Conservation (phyloP, 305 asterid species). For the Fraxinus dipetala region DNA sequence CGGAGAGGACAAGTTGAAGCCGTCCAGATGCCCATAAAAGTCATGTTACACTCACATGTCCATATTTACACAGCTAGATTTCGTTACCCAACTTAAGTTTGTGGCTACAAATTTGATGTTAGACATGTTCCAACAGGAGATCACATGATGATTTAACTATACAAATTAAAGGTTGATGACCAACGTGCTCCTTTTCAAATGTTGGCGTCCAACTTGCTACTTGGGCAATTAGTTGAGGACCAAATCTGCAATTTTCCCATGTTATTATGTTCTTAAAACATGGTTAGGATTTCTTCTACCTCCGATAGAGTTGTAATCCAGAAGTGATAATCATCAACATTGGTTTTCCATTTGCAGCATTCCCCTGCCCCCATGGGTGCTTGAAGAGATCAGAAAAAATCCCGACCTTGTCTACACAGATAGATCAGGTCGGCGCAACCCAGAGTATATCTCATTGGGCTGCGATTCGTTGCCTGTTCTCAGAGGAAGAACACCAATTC, state of each 20-base stretch:
- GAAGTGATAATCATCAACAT: not conserved
- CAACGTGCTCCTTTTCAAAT: not conserved
- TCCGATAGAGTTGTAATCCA: not conserved
- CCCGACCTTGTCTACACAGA: conserved; percentile 89
- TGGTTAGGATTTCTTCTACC: not conserved
- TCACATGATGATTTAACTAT: not conserved
- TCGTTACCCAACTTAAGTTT: not conserved
- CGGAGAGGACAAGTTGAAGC: not conserved
- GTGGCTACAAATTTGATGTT: not conserved
- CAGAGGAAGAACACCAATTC: conserved; percentile 90
- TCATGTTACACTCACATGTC: not conserved
- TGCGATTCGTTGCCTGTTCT: conserved; percentile 77
- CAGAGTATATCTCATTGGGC: conserved; percentile 88
- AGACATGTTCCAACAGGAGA: not conserved
- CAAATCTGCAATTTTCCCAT: not conserved
- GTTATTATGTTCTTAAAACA: no score
- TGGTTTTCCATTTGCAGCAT: conserved; percentile 49
- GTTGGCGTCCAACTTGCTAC: not conserved
- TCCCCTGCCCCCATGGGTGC: conserved; percentile 90
- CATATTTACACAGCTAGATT: not conserved
- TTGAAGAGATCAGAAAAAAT: conserved; percentile 85
- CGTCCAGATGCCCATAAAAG: not conserved
- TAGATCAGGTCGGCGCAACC: conserved; percentile 79
- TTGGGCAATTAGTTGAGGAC: not conserved
- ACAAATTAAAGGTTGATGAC: not conserved